Percentiles rank a stretch among this genome's conserved stretches.
Conservation (phyloP, 1,284 basidiomycete species). For the Sporisorium scitamineum region DNA sequence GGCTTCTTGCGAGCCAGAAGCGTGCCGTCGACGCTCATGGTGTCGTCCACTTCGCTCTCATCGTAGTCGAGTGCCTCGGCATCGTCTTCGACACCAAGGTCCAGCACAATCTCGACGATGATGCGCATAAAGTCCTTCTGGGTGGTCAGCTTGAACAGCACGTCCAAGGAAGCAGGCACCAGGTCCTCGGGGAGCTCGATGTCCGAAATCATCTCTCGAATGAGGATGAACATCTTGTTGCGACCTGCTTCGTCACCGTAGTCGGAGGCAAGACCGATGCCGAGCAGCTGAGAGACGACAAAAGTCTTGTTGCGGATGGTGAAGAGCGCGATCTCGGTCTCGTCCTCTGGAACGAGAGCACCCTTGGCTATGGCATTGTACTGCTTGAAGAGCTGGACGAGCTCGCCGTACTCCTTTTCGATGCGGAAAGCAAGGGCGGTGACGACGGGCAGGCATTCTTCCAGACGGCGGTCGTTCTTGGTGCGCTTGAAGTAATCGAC, state of each 20-base stretch:
- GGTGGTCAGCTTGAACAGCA: conserved; percentile 84
- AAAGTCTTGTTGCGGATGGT: conserved; percentile 74
- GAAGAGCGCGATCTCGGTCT: conserved; percentile 40
- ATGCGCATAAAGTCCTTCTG: conserved; percentile 93
- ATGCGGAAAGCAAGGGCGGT: conserved; percentile 88
- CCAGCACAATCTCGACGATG: conserved; percentile 89
- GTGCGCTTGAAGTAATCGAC: conserved; percentile 80
- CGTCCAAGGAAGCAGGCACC: conserved; percentile 85
- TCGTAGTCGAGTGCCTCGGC: conserved; percentile 60
- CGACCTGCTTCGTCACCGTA: conserved; percentile 95
- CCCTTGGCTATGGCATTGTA: conserved; percentile 39
- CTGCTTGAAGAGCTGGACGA: conserved; percentile 52
- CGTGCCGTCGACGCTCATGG: conserved; percentile 41
- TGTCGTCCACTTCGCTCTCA: conserved; percentile 47
- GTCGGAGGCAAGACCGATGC: conserved; percentile 84
- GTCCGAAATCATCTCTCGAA: conserved; percentile 76
- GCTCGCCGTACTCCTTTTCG: conserved; percentile 74
- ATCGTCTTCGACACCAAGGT: conserved; percentile 70
- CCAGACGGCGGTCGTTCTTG: conserved; percentile 77
- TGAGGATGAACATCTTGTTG: conserved; percentile 81
- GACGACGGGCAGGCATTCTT: conserved; percentile 84
- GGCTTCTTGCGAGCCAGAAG: conserved; percentile 44
- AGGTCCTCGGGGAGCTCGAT: conserved; percentile 81
- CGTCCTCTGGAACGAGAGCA: conserved; percentile 41
- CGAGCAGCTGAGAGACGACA: conserved; percentile 83